These are phyloP conservation scores for Lathyrus sativus DNA, from an alignment of 306 rosid genomes.

Conservation along the genomic window DNA sequence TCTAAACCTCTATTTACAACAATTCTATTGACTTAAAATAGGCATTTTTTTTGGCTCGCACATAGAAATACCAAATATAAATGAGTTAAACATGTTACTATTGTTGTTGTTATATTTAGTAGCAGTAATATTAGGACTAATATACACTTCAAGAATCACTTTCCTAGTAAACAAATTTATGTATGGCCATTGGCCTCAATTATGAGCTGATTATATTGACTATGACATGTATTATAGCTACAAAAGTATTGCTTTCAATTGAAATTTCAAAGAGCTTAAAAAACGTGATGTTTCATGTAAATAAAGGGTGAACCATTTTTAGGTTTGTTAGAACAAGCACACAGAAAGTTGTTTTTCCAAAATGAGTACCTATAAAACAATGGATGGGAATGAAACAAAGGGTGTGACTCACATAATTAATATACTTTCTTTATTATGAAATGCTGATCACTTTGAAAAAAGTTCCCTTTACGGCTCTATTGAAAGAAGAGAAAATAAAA, in stretches of 20 bases:
- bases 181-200: constrained; percentile 13
- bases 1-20: background rate
- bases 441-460: constrained; percentile 24
- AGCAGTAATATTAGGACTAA: background rate
- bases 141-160: constrained; percentile 1
- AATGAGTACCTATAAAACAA: constrained; percentile 33
- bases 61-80: constrained; percentile 3
- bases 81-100: constrained; percentile 2
- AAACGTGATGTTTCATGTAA: constrained; percentile 20
- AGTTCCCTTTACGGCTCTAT: background rate
- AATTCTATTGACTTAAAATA: background rate
- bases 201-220: constrained; percentile 29
- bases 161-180: background rate
- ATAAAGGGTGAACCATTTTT: constrained; percentile 26
- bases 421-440: constrained; percentile 30
- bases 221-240: constrained; percentile 20
- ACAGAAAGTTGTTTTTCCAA: constrained; percentile 38
- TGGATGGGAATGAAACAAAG: constrained; percentile 39
- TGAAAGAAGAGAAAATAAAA: too few relatives aligned
- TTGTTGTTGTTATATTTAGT: background rate
- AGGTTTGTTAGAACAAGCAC: constrained; percentile 35
- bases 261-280: constrained; percentile 4
- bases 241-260: constrained; percentile 17
- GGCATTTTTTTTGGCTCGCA: background rate
- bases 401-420: constrained; percentile 4